Conservation (phyloP, 192 early-diverging fungal genomes). For the Entomortierella chlamydospora region DNA sequence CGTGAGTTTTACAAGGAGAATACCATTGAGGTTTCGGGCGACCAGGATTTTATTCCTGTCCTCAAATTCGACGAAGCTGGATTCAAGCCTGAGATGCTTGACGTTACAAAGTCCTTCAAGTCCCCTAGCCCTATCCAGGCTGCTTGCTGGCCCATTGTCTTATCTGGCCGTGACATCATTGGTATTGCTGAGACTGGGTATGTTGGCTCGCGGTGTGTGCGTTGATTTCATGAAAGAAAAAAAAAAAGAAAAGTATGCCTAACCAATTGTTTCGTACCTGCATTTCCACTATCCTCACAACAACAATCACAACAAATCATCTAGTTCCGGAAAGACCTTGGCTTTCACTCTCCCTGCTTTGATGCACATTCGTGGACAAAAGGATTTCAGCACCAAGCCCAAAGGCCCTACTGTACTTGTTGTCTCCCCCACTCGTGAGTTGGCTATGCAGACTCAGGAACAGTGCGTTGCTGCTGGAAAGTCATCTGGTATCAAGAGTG, state of each 20-base stretch:
- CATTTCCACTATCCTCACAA: no score
- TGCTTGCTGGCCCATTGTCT: constrained; percentile 90
- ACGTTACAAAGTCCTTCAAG: constrained; percentile 72
- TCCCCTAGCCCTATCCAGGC: constrained; percentile 96
- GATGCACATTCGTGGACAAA: constrained; percentile 80
- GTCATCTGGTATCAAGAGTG: constrained; percentile 69
- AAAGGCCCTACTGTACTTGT: constrained; percentile 84
- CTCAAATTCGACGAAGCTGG: constrained; percentile 81
- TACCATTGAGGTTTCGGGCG: constrained; percentile 59
- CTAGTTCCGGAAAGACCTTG: constrained; percentile 88
- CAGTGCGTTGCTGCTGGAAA: constrained; percentile 78
- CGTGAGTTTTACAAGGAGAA: constrained; percentile 62
- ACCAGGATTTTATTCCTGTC: constrained; percentile 71
- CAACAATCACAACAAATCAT: neutral
- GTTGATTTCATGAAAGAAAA: no score
- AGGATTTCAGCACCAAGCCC: constrained; percentile 68
- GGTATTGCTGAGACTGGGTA: constrained; percentile 97
- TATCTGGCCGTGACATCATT: constrained; percentile 85
- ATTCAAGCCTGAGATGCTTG: constrained; percentile 74
- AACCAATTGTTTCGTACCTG: constrained; percentile 4
- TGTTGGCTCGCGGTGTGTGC: neutral
- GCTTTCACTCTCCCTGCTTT: constrained; percentile 94
- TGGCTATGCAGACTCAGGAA: constrained; percentile 95
- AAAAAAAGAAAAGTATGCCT: no score
- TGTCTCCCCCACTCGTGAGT: constrained; percentile 95